phyloP scores from a whole-genome alignment of 2,329 filamentous ascomycete genomes.

The Aspergillus tubingensis region DNA sequence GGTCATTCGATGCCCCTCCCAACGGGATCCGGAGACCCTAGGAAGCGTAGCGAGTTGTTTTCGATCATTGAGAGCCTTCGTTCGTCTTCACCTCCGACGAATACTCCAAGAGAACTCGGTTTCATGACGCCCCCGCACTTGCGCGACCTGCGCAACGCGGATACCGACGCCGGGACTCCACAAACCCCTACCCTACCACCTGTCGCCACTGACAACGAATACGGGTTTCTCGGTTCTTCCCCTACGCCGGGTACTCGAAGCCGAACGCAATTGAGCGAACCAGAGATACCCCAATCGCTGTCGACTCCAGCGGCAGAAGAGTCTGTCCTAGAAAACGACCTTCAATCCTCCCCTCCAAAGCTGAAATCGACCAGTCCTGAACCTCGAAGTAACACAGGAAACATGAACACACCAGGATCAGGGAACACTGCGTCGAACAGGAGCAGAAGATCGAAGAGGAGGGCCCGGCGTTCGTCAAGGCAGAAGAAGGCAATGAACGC shows the following conservation, averaged over 20 bases:
- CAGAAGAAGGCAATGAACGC: slow-evolving; percentile 6
- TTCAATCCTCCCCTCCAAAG: slow-evolving; percentile 41
- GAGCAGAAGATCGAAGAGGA: slow-evolving; percentile 18
- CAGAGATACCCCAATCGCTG: slow-evolving; percentile 40
- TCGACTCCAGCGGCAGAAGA: slow-evolving; percentile 26
- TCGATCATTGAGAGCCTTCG: slow-evolving; percentile 69
- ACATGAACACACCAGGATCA: neutral
- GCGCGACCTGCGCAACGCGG: slow-evolving; percentile 28
- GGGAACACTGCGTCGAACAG: slow-evolving; percentile 6
- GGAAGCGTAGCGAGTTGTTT: slow-evolving; percentile 65
- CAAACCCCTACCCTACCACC: slow-evolving; percentile 46
- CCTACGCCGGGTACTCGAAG: slow-evolving; percentile 51
- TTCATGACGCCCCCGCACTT: slow-evolving; percentile 34
- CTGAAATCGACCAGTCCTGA: slow-evolving; percentile 26
- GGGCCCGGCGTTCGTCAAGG: slow-evolving; percentile 13
- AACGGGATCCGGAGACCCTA: slow-evolving; percentile 62
- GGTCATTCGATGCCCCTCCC: slow-evolving; percentile 58
- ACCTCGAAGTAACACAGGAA: slow-evolving; percentile 8
- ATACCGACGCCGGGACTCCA: slow-evolving; percentile 31
- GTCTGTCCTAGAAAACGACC: slow-evolving; percentile 26
- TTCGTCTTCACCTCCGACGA: slow-evolving; percentile 45
- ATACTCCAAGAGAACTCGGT: slow-evolving; percentile 30
- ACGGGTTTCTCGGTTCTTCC: slow-evolving; percentile 54
- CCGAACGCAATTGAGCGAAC: slow-evolving; percentile 26
- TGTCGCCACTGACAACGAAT: slow-evolving; percentile 42